These are phyloP conservation scores for Tagetes erecta DNA, from an alignment of 129 eudicot species.

Conservation along the genomic window DNA sequence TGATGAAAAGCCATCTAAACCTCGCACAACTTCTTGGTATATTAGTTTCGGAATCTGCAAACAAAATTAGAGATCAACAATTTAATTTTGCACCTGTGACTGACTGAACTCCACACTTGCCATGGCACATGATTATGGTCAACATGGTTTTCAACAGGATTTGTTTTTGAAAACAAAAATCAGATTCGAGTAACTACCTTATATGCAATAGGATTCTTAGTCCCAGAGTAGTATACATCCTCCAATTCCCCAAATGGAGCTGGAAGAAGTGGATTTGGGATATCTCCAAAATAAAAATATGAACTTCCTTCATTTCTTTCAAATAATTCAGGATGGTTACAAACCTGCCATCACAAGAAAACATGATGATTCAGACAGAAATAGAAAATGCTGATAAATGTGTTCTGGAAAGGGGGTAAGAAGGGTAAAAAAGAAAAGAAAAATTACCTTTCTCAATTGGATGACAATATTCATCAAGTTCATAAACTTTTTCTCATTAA, in stretches of 20 bases:
- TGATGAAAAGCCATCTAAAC: conserved; percentile 41
- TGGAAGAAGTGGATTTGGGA: conserved; percentile 83
- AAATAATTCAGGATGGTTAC: conserved; percentile 98
- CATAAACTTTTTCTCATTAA: conserved; percentile 75
- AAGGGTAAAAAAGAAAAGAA: background rate
- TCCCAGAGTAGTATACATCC: conserved; percentile 76
- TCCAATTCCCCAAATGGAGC: conserved; percentile 89
- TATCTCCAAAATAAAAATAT: conserved; percentile 77
- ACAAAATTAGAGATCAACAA: conserved; percentile 2
- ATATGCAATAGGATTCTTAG: conserved; percentile 77
- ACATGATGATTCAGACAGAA: conserved; percentile 16
- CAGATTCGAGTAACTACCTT: conserved; percentile 43
- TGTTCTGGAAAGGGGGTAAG: background rate
- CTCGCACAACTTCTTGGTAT: conserved; percentile 56
- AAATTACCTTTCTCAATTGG: conserved; percentile 86
- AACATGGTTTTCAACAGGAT: background rate
- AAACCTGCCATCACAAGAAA: conserved; percentile 58
- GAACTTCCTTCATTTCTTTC: conserved; percentile 98
- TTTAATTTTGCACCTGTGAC: background rate
- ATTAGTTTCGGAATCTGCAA: conserved; percentile 81
- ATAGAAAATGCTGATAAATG: conserved; percentile 11
- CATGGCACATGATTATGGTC: conserved; percentile 6
- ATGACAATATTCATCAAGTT: conserved; percentile 97
- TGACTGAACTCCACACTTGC: conserved; percentile 2
- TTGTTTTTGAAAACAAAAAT: background rate